Evolutionary conservation across 306 rosid genomes (phyloP), one percentile per base, ranked within the genome.

Genomic region (Urtica urens): DNA sequence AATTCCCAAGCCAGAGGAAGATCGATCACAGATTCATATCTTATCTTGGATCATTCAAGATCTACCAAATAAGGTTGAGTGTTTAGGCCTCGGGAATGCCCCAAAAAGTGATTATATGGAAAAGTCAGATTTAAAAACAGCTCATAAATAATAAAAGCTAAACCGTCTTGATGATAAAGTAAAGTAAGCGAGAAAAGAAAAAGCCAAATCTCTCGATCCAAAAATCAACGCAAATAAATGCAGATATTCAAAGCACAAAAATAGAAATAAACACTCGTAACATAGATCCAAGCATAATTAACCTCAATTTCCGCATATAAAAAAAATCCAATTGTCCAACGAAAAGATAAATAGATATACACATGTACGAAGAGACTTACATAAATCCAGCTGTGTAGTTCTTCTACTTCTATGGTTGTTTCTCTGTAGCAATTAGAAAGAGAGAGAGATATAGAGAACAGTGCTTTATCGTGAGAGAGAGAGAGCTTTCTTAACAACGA

Each of bases 341-440:
- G n/a, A n/a, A n/a, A n/a, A n/a, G n/a, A n/a, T n/a, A n/a, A n/a
- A n/a, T n/a, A n/a, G n/a, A n/a, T n/a, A n/a, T n/a, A n/a, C n/a
- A n/a, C n/a, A n/a, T n/a, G n/a, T n/a, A n/a, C n/a, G n/a, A 30
- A 49, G 38, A 55, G 49, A 77, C 90, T 77, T 73, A 73, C 90
- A 52, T 33, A 62, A 37, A 62, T 41, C 12, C 48, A 37, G 63
- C 55, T 58, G 38, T 33, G 53, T 70, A 59, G 51, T n/a, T 41
- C 11, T 16, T n/a, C n/a, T n/a, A n/a, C n/a, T n/a, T n/a, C n/a
- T n/a, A n/a, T n/a, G n/a, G n/a, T n/a, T n/a, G n/a, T n/a, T n/a
- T n/a, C n/a, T n/a, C n/a, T n/a, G n/a, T 3, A 35, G n/a, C 15
- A 3, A 10, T 35, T 35, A 16, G 33, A 10, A 4, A 28, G 33